These are phyloP conservation scores for Schizosaccharomyces versatilis DNA, from an alignment of 1,139 yeast genomes.

Conservation along the genomic window DNA sequence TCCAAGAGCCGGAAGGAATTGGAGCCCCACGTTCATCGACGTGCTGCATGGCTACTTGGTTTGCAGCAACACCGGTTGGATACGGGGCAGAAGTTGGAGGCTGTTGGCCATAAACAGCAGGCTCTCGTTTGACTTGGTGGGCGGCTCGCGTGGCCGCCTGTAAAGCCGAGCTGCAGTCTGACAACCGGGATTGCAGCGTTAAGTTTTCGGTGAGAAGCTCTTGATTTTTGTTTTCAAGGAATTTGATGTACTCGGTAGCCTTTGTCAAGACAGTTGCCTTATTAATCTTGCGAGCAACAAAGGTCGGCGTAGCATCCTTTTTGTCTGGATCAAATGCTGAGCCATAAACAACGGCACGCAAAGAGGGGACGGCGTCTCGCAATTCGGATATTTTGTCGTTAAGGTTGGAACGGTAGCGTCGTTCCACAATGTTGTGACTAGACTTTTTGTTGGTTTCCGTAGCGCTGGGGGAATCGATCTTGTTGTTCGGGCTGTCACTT, in stretches of 20 bases:
- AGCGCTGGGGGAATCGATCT: no score
- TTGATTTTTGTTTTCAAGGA: conserved; percentile 50
- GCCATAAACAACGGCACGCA: conserved; percentile 23
- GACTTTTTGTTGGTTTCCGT: conserved; percentile 22
- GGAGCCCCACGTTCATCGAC: no score
- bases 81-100: no score
- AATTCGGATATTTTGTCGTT: conserved; percentile 50
- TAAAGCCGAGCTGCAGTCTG: not conserved
- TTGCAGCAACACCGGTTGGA: no score
- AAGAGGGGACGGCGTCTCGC: conserved; percentile 52
- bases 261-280: conserved; percentile 74
- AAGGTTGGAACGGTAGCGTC: conserved; percentile 55
- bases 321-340: conserved; percentile 16
- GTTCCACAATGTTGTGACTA: conserved; percentile 64
- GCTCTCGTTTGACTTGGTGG: not conserved
- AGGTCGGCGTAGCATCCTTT: conserved; percentile 25
- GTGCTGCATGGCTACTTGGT: no score
- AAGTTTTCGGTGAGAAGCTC: conserved; percentile 33
- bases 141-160: not conserved
- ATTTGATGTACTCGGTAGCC: conserved; percentile 76
- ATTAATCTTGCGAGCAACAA: conserved; percentile 71
- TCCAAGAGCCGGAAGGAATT: no score
- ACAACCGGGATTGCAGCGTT: conserved; percentile 18
- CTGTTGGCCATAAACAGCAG: no score
- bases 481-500: no score